Base-by-base conservation (phyloP, 768 basidiomycete genomes). In the Cystobasidium tubakii region DNA sequence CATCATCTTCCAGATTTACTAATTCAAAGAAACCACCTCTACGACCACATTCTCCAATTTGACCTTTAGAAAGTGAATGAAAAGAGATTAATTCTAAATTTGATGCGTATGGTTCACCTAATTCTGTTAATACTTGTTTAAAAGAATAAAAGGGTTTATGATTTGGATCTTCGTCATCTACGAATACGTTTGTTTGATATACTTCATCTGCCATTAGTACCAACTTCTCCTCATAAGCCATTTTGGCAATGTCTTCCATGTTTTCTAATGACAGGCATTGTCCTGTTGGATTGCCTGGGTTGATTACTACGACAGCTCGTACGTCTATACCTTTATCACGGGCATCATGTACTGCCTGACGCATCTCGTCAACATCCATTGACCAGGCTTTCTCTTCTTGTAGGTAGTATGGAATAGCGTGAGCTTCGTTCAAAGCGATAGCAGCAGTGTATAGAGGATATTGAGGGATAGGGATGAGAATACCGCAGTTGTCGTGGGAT, bases 281-380 rank as follows among this genome's bases (percentile, higher is more conserved):
- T 50, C 95, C 96, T 0, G 96, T 98, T 25, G 96, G 95, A 83
- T 98, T 99, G 27, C 95, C 95, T 0, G 95, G 95, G 84, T 99
- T 99, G 85, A 99, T 98, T 79, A 99, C 86, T 75, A 98, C 95
- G 73, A 99, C 86, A 4, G 89, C 92, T 78, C 89, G 92, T 63
- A 91, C 85, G 4, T 82, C 81, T 33, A 86, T 83, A 76, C 88
- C 88, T 21, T 88, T 85, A 73, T 83, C 82, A 33, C 84, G 82
- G 0, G 90, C 90, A 42, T 87, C 85, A 17, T 85, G 83, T 75
- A 98, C 83, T 3, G 90, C 87, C 0, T 83, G 82, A 75, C 87
- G 84, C 77, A 98, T 87, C 64, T 87, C 86, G 12, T 82, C 79
- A 46, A 87, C 83, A 60, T 89, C 88, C 21, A 93, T 91, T 7